These are phyloP conservation scores for Moesziomyces sp. DNA, from an alignment of 1,284 basidiomycete species.

Conservation along the genomic window DNA sequence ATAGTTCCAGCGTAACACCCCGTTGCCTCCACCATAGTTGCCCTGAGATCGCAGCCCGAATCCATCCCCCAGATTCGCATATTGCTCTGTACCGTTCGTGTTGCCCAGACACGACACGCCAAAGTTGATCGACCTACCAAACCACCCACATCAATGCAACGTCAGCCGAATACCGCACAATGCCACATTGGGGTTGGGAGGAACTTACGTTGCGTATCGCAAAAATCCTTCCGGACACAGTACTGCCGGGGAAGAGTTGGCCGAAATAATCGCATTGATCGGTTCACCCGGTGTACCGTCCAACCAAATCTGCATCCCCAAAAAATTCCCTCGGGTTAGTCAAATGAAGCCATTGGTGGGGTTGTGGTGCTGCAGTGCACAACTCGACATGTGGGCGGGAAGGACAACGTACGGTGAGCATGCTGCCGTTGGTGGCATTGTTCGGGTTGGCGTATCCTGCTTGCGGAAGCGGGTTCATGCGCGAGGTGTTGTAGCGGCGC, in stretches of 20 bases:
- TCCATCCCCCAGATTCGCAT: constrained; percentile 59
- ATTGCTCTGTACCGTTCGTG: constrained; percentile 54
- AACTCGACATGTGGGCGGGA: constrained; percentile 25
- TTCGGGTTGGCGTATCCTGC: constrained; percentile 40
- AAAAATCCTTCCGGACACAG: constrained; percentile 62
- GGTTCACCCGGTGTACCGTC: constrained; percentile 60
- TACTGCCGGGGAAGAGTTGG: constrained; percentile 50
- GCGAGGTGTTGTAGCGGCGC: constrained; percentile 39
- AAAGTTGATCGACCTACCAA: constrained; percentile 58
- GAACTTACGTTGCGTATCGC: constrained; percentile 57
- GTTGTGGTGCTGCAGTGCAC: background rate
- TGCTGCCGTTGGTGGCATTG: constrained; percentile 44
- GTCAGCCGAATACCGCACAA: background rate
- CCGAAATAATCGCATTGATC: constrained; percentile 64
- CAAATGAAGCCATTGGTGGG: too few species aligned
- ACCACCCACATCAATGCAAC: background rate
- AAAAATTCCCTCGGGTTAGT: background rate
- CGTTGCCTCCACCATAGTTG: constrained; percentile 54
- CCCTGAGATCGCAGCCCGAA: constrained; percentile 52
- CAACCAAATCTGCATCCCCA: constrained; percentile 29
- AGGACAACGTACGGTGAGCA: constrained; percentile 37
- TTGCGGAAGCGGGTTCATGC: constrained; percentile 39
- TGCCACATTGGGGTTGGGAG: background rate
- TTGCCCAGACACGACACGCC: constrained; percentile 66
- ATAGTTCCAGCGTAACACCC: constrained; percentile 62